phyloP scores from a whole-genome alignment of 2,329 filamentous ascomycete species.

The Clarireedia sp. region DNA sequence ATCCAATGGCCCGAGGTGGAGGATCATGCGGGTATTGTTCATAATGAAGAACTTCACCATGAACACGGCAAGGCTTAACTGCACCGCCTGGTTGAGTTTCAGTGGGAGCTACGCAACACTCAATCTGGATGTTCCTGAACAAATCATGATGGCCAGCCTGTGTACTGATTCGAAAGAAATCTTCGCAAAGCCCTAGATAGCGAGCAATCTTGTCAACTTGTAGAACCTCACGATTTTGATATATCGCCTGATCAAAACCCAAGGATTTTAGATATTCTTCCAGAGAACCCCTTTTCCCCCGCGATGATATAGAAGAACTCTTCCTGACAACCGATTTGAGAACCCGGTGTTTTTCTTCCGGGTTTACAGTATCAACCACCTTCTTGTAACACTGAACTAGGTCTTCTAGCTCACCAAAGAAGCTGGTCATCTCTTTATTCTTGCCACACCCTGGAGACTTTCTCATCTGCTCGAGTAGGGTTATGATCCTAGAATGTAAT shows the following conservation, averaged over 20 bases:
- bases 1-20: constrained; percentile 12
- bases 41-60: constrained; percentile 35
- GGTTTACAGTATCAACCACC: no score
- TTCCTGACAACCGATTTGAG: no score
- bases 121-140: constrained; percentile 5
- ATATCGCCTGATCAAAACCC: not conserved
- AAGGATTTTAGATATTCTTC: not conserved
- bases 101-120: not conserved
- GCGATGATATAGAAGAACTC: not conserved
- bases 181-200: constrained; percentile 10
- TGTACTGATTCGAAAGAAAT: constrained; percentile 10
- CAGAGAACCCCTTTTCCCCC: not conserved
- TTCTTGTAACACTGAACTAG: no score
- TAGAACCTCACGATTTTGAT: not conserved
- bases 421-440: no score
- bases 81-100: not conserved
- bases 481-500: no score
- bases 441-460: no score
- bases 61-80: constrained; percentile 28
- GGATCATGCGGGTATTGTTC: not conserved
- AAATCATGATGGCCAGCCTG: not conserved
- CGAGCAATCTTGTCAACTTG: constrained; percentile 14
- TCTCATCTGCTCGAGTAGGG: no score
- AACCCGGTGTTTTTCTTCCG: no score
- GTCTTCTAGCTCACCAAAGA: no score